These are phyloP conservation scores for Pyrenochaeta sp. DNA, from an alignment of 2,329 filamentous ascomycete genomes.

Conservation along the genomic window DNA sequence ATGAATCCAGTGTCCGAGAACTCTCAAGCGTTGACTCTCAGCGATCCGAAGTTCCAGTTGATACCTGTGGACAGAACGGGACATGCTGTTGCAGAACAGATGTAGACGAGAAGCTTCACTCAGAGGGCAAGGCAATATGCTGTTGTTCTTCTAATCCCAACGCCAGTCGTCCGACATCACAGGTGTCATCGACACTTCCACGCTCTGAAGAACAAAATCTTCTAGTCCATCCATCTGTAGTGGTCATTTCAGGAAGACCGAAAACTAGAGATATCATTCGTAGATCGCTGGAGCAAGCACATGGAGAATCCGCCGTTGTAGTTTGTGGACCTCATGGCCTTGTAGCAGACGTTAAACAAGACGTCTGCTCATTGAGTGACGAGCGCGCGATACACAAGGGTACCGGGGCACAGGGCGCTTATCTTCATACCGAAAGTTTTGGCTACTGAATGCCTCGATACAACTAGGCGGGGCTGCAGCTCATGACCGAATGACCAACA, in stretches of 20 bases:
- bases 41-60: slow-evolving; percentile 21
- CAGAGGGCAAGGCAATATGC: slow-evolving; percentile 34
- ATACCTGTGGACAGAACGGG: slow-evolving; percentile 34
- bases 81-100: slow-evolving; percentile 60
- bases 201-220: slow-evolving; percentile 15
- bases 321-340: slow-evolving; percentile 67
- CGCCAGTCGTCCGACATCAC: slow-evolving; percentile 14
- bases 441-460: slow-evolving; percentile 58
- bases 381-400: slow-evolving; percentile 73
- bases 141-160: slow-evolving; percentile 23
- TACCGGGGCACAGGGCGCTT: slow-evolving; percentile 70
- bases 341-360: slow-evolving; percentile 62
- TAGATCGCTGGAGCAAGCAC: slow-evolving; percentile 63
- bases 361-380: slow-evolving; percentile 65
- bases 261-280: slow-evolving; percentile 60
- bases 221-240: slow-evolving; percentile 42
- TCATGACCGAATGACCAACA: too few species aligned
- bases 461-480: too few species aligned
- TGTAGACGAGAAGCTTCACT: slow-evolving; percentile 47
- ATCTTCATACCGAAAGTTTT: slow-evolving; percentile 66
- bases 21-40: slow-evolving; percentile 15
- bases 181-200: slow-evolving; percentile 18
- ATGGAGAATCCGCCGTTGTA: slow-evolving; percentile 68
- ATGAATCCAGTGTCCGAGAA: slow-evolving; percentile 32
- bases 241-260: slow-evolving; percentile 61